Conservation (phyloP, 768 basidiomycete genomes). For the Lepiota brunneoincarnata region DNA sequence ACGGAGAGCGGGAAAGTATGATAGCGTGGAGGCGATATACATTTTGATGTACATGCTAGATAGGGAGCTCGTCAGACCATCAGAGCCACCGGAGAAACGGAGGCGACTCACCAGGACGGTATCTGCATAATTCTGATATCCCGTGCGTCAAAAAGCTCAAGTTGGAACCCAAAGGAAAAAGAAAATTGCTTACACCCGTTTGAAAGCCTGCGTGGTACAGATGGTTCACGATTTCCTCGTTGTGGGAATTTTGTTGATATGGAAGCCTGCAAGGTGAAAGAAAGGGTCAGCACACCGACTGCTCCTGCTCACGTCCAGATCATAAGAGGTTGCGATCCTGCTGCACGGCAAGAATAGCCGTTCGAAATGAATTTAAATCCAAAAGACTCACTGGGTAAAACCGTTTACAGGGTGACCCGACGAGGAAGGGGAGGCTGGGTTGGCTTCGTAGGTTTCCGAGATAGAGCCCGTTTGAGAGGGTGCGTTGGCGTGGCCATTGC, state of each 20-base stretch:
- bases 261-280: slow-evolving; percentile 33
- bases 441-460: slow-evolving; percentile 31
- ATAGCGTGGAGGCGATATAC: slow-evolving; percentile 80
- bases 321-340: slow-evolving; percentile 5
- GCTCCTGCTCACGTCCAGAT: neutral
- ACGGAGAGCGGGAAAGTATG: slow-evolving; percentile 84
- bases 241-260: slow-evolving; percentile 59
- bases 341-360: slow-evolving; percentile 7
- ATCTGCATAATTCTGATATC: slow-evolving; percentile 73
- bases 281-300: slow-evolving; percentile 12
- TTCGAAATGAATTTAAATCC: slow-evolving; percentile 3
- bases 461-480: slow-evolving; percentile 35
- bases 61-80: slow-evolving; percentile 10
- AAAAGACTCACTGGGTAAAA: slow-evolving; percentile 52
- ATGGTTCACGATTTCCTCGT: slow-evolving; percentile 76
- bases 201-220: slow-evolving; percentile 80
- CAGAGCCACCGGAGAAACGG: slow-evolving; percentile 2
- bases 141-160: slow-evolving; percentile 12
- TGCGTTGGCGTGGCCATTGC: slow-evolving; percentile 46
- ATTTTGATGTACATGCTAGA: slow-evolving; percentile 71
- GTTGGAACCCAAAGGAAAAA: slow-evolving; percentile 13
- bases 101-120: slow-evolving; percentile 62
- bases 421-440: slow-evolving; percentile 33
- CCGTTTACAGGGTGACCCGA: slow-evolving; percentile 52
- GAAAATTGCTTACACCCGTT: slow-evolving; percentile 60